phyloP scores from a whole-genome alignment of 345 rosid species.

The Pugionium cornutum region DNA sequence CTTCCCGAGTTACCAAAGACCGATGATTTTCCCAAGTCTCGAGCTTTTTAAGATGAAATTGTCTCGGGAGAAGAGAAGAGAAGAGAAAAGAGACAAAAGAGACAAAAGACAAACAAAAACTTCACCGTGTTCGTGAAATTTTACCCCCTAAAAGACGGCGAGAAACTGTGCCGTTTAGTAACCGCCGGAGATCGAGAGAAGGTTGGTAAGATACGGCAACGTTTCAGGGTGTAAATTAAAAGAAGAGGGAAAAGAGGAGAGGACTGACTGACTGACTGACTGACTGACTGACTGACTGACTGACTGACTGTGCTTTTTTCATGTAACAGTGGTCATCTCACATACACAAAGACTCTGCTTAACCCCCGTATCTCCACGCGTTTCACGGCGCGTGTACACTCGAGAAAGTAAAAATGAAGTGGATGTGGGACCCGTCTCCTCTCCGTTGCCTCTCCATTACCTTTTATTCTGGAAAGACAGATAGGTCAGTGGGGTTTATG shows the following conservation, averaged over 20 bases:
- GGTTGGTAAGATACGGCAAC: slow-evolving; percentile 33
- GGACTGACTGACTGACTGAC: too few species aligned
- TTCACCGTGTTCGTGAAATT: slow-evolving; percentile 19
- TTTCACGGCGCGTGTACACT: slow-evolving; percentile 19
- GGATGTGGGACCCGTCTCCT: slow-evolving; percentile 49
- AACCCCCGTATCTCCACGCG: slow-evolving; percentile 21
- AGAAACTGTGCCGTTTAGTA: slow-evolving; percentile 20
- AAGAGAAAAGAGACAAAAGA: background rate
- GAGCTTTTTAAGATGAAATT: slow-evolving; percentile 34
- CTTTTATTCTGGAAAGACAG: slow-evolving; percentile 43
- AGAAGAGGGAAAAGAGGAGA: slow-evolving; percentile 15
- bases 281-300: too few species aligned
- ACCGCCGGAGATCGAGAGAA: slow-evolving; percentile 16
- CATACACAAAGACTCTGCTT: slow-evolving; percentile 10
- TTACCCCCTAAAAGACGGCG: slow-evolving; percentile 30
- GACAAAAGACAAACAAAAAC: background rate
- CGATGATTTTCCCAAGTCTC: slow-evolving; percentile 36
- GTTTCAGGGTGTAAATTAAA: slow-evolving; percentile 26
- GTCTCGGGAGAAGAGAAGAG: slow-evolving; percentile 39
- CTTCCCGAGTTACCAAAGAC: slow-evolving; percentile 17
- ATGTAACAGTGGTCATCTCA: slow-evolving; percentile 48
- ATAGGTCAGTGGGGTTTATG: slow-evolving; percentile 40
- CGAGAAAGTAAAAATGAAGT: background rate
- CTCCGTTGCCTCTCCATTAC: slow-evolving; percentile 38
- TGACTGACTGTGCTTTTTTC: slow-evolving; percentile 34